Base-by-base conservation (phyloP, 148 eudicot genomes). In the Pharnaceum exiguum region DNA sequence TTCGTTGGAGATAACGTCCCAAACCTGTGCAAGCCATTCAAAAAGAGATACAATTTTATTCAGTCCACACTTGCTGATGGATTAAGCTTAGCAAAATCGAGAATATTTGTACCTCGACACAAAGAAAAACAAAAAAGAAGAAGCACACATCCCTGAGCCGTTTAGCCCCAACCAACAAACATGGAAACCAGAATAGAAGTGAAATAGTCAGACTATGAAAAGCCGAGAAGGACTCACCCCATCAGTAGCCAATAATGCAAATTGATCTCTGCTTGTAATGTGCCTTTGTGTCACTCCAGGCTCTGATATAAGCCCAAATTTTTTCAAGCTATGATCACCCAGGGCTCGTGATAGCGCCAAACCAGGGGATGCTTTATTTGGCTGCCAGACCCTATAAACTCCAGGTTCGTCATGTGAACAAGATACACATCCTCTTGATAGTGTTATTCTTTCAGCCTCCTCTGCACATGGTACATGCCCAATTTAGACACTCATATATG, bases 1-100 rank as follows among this genome's bases (percentile, higher is more conserved):
- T 82, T 82, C 69, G 35, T 82, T 88, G 18, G 91, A 77, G 31
- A 88, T 58, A 25, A 82, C 96, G 72, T 88, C 96, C 96, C 96
- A 88, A 19, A 88, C 86, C 96, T 88, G 46, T 9, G 15, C 7
- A 53, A 22, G 12, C 19, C 4, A 58, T n/a, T 46, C 38, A n/a
- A 9, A 42, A 51, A 18, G 38, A 51, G 40, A 5, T 9, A 46
- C 11, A 35, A 16, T 17, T 36, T 10, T 23, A 15, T 37, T 43
- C 23, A 5, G 2, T 36, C 59, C 26, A 64, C 2, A 49, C n/a
- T 57, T 15, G 26, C 17, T 39, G 29, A 37, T 24, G 32, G 43
- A 52, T 4, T 1, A 12, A 54, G 45, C n/a, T n/a, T 21, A 54
- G 59, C 28, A 54, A 19, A 36, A 36, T n/a, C n/a, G n/a, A n/a